Percentiles rank a stretch among this genome's conserved stretches.
Evolutionary conservation across 2,329 filamentous ascomycete species (phyloP).

Genomic region (Sarocladium brachiariae): DNA sequence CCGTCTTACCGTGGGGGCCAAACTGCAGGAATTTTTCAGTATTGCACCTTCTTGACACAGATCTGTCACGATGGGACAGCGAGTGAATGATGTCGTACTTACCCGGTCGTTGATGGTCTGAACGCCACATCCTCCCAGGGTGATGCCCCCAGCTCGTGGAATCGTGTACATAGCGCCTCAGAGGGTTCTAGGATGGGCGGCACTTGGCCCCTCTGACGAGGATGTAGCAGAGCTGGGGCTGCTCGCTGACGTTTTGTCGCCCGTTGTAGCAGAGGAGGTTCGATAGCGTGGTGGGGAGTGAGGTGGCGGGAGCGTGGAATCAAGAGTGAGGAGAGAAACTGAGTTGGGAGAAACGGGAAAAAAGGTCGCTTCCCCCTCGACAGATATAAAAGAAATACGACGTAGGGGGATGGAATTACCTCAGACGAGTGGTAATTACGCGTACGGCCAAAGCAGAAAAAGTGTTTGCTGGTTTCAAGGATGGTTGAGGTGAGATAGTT

Average conservation of each 20-base stretch:
- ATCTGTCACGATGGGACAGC: neutral
- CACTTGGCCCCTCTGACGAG: neutral
- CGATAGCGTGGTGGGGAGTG: neutral
- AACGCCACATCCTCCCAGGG: conserved; percentile 29
- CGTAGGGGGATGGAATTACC: no score
- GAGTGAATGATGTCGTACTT: conserved; percentile 12
- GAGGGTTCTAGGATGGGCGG: no score
- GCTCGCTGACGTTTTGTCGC: neutral
- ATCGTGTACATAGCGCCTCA: neutral
- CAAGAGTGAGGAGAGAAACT: no score
- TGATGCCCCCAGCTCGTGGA: conserved; percentile 15
- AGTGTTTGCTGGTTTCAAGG: no score
- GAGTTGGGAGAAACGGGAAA: no score
- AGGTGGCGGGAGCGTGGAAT: no score
- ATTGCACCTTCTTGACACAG: no score
- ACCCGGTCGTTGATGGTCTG: conserved; percentile 32
- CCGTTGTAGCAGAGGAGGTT: neutral
- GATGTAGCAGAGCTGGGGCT: neutral
- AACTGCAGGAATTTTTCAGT: conserved; percentile 24
- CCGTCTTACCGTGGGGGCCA: conserved; percentile 25
- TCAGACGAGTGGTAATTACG: no score
- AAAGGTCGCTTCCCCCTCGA: no score
- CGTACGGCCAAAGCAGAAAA: no score
- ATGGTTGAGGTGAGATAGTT: no score
- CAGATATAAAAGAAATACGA: no score